Evolutionary conservation across 2,329 filamentous ascomycete species (phyloP).

Genomic region (Aspergillus tamarii): DNA sequence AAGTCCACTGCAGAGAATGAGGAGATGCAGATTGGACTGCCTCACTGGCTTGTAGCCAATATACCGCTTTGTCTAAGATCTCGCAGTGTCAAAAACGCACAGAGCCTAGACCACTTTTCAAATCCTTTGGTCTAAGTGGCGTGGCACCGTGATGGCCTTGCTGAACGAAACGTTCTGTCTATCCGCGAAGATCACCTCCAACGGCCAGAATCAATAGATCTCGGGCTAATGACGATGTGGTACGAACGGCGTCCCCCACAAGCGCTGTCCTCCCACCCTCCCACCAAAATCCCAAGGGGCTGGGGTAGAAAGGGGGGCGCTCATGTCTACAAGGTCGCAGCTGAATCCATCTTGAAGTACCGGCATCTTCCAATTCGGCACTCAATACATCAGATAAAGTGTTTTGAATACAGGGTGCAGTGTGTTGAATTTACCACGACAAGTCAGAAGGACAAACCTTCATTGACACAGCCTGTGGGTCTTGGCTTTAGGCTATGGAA

Average conservation of each 20-base stretch:
- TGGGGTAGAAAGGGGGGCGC: background rate
- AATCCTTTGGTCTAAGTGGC: background rate
- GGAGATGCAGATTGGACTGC: slow-evolving; percentile 9
- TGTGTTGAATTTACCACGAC: background rate
- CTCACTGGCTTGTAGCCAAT: slow-evolving; percentile 3
- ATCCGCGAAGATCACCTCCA: slow-evolving; percentile 15
- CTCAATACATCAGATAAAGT: background rate
- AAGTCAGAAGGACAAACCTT: background rate
- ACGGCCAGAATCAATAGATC: slow-evolving; percentile 17
- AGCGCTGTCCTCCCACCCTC: background rate
- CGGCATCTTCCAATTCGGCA: slow-evolving; percentile 1
- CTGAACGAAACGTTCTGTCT: slow-evolving; percentile 10
- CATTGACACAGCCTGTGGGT: slow-evolving; percentile 18
- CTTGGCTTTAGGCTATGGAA: slow-evolving; percentile 14
- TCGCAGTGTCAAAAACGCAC: background rate
- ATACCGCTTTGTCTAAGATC: background rate
- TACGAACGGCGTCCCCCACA: background rate
- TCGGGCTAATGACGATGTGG: background rate
- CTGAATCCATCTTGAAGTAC: background rate
- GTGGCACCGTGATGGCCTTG: slow-evolving; percentile 1
- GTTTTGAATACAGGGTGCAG: background rate
- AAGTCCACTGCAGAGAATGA: slow-evolving; percentile 17
- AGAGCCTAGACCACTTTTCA: slow-evolving; percentile 5
- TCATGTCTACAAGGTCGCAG: background rate
- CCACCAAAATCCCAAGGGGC: background rate